phyloP scores from a whole-genome alignment of 768 basidiomycete genomes.

The Rhizopogon vesiculosus region DNA sequence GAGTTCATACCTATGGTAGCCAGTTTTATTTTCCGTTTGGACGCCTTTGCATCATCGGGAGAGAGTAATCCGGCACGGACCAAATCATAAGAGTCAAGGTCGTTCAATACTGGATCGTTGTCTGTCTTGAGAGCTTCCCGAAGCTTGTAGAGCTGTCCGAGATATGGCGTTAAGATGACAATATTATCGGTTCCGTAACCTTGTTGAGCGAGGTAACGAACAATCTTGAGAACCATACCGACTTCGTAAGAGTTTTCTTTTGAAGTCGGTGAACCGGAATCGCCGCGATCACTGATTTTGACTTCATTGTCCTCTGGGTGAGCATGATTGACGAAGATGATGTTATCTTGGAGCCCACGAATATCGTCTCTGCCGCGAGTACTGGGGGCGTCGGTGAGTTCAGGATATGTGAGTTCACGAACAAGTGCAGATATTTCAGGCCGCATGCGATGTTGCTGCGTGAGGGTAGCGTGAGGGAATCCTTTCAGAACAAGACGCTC shows the following conservation, averaged over 20 bases:
- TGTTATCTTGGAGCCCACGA: conserved; percentile 47
- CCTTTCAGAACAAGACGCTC: conserved; percentile 54
- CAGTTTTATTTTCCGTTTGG: conserved; percentile 43
- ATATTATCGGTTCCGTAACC: conserved; percentile 54
- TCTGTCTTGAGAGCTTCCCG: conserved; percentile 32
- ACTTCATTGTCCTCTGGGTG: conserved; percentile 44
- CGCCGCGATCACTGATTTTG: conserved; percentile 35
- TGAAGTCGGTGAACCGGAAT: conserved; percentile 39
- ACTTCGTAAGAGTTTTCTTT: conserved; percentile 55
- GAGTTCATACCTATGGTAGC: conserved; percentile 52
- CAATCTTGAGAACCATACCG: conserved; percentile 54
- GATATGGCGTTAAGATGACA: conserved; percentile 59
- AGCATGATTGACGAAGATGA: conserved; percentile 53
- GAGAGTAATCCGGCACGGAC: conserved; percentile 49
- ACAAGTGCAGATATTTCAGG: conserved; percentile 59
- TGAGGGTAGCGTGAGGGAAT: conserved; percentile 51
- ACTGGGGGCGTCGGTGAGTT: conserved; percentile 44
- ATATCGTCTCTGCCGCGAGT: conserved; percentile 44
- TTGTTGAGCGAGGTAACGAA: conserved; percentile 57
- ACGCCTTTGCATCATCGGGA: conserved; percentile 32
- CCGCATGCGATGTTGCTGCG: conserved; percentile 58
- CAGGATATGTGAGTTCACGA: conserved; percentile 54
- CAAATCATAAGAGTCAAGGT: conserved; percentile 53
- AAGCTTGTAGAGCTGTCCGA: conserved; percentile 52
- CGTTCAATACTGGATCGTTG: conserved; percentile 55